These are phyloP conservation scores for Torulaspora globosa DNA, from an alignment of 1,139 yeast genomes.

Conservation along the genomic window DNA sequence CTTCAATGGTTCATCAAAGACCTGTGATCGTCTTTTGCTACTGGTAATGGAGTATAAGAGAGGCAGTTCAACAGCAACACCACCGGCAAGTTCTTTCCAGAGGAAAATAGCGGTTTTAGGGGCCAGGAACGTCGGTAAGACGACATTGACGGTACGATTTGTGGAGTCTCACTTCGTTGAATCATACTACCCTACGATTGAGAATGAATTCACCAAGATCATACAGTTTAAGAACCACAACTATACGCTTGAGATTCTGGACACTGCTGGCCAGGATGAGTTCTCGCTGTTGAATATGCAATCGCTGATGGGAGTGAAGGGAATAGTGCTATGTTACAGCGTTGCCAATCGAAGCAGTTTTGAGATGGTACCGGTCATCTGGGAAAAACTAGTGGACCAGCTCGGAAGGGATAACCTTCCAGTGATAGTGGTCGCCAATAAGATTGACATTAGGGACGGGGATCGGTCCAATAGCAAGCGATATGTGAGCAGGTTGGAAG, in stretches of 20 bases:
- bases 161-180: constrained; percentile 89
- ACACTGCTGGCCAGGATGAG: constrained; percentile 96
- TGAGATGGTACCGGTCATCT: constrained; percentile 68
- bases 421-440: constrained; percentile 80
- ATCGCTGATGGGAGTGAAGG: constrained; percentile 79
- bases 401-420: constrained; percentile 73
- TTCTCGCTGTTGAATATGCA: constrained; percentile 80
- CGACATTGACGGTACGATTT: constrained; percentile 79
- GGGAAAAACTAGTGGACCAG: constrained; percentile 71
- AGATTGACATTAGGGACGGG: constrained; percentile 59
- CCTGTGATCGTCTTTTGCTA: background rate
- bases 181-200: constrained; percentile 88
- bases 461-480: constrained; percentile 15
- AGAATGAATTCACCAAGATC: constrained; percentile 77
- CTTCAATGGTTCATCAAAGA: background rate
- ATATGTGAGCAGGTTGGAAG: constrained; percentile 64
- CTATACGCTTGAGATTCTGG: constrained; percentile 80
- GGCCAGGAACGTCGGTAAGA: constrained; percentile 85
- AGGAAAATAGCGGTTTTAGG: constrained; percentile 88
- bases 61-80: background rate
- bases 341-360: constrained; percentile 77
- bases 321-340: constrained; percentile 77
- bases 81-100: constrained; percentile 14
- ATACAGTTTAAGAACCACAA: constrained; percentile 69
- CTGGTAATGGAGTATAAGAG: constrained; percentile 1